Base-by-base conservation (phyloP, 805 yeast species). In the Kuraishia hungarica region DNA sequence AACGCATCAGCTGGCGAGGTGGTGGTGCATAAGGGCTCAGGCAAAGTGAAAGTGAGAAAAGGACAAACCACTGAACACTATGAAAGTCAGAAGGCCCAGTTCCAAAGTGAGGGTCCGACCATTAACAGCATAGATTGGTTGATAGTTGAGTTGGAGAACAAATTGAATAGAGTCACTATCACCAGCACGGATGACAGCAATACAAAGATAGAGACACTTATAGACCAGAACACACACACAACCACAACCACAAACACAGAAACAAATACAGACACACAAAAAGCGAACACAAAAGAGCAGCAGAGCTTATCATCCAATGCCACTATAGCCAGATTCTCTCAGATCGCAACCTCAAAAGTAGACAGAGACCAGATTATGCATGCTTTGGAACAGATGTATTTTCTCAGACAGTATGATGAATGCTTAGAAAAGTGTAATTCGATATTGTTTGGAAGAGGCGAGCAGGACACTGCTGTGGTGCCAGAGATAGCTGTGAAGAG, bases 31-130 rank as follows among this genome's bases (percentile, higher is more conserved):
- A 78, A 73, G 56, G 71, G 78, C 0, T 74, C 80, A 0, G 83
- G 83, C 0, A 70, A 74, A 55, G 63, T 66, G 2, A 78, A 75
- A 55, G 66, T 75, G 24, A 77, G 97, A 48, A 89, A 87, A 61
- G 84, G 83, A 0, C 97, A 90, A 64, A 63, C 86, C 0, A 83
- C 81, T 48, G 92, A 84, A 54, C 87, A 80, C 55, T 90, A 71
- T 59, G 69, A 64, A 39, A 63, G 57, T 8, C 93, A 90, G 66
- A 70, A 72, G 57, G 58, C 59, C 2, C 79, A 76, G 61, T 89
- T 82, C 63, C 68, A 67, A 58, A 51, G 60, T 0, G 64, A 72
- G 0, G 96, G 96, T 0, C 94, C 96, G 0, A 69, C 72, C 1
- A 62, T 79, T 20, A 80, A 82, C 54, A 77, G 78, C 0, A 64